Evolutionary conservation across 2,329 filamentous ascomycete species (phyloP), one percentile per base, ranked within the genome.

Genomic region (Pseudogymnoascus sp.): DNA sequence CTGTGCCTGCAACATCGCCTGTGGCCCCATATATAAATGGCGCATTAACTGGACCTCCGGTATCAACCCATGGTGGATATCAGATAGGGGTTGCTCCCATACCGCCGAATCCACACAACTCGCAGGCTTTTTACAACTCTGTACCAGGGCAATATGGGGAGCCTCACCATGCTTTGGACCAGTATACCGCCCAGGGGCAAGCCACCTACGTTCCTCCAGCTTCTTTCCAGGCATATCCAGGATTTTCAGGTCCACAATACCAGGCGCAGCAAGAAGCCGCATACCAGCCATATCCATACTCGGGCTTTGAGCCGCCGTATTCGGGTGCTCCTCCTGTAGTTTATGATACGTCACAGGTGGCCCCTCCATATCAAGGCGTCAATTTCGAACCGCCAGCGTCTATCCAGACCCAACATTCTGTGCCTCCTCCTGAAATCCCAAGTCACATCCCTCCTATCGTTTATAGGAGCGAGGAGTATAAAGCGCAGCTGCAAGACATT

Each of bases 401-500:
- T 41, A 70, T 69, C 60, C 66, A 66, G 55, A 12, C 23, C 5
- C 38, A 60, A 4, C 14, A 39, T 39, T 60, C 35, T 25, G 25
- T 62, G 60, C 69, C 67, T 61, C 30, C 28, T 41, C 62, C 66
- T 16, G 59, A 60, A 7, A 58, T 64, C 28, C 52, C 42, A 3
- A 67, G 6, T 35, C 39, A 16, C 70, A 67, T 58, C 66, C 66
- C 28, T 41, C 64, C 58, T 39, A 11, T 41, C 19, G 35, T 60
- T 25, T 60, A 60, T 39, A 60, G 58, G 70, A 75, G 75, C 66
- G 77, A 76, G 61, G 74, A 73, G 30, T 79, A 83, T 65, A 74
- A 77, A 63, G 64, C 69, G 16, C 80, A 82, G 66, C 73, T 84
- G 6, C 78, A 83, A 58, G 75, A 80, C 52, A 74, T 90, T 64